Evolutionary conservation across 805 yeast species (phyloP), one percentile per base, ranked within the genome.

Genomic region (Maudiozyma bulderi): DNA sequence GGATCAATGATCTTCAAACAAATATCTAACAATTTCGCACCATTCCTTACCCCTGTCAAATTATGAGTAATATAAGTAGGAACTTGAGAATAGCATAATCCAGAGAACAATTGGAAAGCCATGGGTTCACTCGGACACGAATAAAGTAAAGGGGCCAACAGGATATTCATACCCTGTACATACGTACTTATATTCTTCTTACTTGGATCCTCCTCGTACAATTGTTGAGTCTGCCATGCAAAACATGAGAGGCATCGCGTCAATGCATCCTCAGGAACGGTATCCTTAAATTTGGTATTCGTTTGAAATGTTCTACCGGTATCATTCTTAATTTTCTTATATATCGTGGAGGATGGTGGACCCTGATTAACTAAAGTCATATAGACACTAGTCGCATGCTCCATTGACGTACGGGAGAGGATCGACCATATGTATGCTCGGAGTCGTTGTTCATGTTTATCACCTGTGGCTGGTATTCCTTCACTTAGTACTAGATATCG

Each of bases 161-260:
- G 64, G 0, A 89, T 88, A 61, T 89, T 89, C 84, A 90, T 80
- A 2, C 96, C 96, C 62, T 89, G 96, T n/a, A 89, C 96, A 60
- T 87, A 87, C 0, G 72, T 56, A 46, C 63, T 56, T 31, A 60
- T 54, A 11, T 39, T 32, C 28, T 29, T 43, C 29, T 43, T 49
- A 13, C 46, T 34, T 3, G 44, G 43, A 31, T 43, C 38, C 34
- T 44, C 50, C 11, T 37, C 45, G 3, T 50, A 49, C 13, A 45
- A 20, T 34, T 57, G 60, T 31, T 57, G 54, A 11, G 61, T 60
- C 42, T 75, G 65, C 63, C 79, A 66, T 3, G 95, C 95, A 59
- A 80, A 76, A n/a, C 85, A 81, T 33, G 86, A 83, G 29, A 89
- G 71, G 3, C 88, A 69, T 43, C 96, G 67, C 8, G 83, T 74